These are phyloP conservation scores for Dendrocalamus latiflorus DNA, from an alignment of 202 grass and related monocot genomes.

Conservation along the genomic window DNA sequence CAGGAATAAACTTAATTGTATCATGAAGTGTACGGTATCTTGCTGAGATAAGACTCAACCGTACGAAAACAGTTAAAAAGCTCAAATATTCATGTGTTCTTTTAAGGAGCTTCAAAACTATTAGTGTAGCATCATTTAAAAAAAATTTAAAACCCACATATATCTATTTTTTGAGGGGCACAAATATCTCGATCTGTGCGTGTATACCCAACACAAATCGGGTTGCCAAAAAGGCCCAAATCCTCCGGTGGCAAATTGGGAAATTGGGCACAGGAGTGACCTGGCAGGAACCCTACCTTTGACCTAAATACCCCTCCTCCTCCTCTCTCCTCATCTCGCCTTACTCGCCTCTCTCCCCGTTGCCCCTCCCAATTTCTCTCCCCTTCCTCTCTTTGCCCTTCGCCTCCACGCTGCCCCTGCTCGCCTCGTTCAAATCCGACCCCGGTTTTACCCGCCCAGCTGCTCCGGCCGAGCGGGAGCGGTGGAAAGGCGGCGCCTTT, in stretches of 20 bases:
- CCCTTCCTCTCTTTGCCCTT: slow-evolving; percentile 37
- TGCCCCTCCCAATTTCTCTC: slow-evolving; percentile 24
- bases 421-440: slow-evolving; percentile 50
- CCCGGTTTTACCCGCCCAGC: neutral
- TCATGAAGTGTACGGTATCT: too few relatives aligned
- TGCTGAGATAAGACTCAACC: too few relatives aligned
- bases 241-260: slow-evolving; percentile 38
- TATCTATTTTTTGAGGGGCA: too few relatives aligned
- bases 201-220: neutral
- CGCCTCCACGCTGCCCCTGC: neutral
- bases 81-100: too few relatives aligned
- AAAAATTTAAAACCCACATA: too few relatives aligned
- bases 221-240: slow-evolving; percentile 19
- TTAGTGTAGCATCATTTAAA: neutral
- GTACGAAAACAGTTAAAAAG: too few relatives aligned
- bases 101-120: neutral
- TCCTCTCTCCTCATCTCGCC: slow-evolving; percentile 4
- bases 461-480: neutral
- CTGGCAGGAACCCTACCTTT: neutral
- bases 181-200: too few relatives aligned
- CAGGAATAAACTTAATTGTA: too few relatives aligned
- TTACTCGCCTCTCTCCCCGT: slow-evolving; percentile 13
- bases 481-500: neutral
- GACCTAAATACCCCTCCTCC: slow-evolving; percentile 68
- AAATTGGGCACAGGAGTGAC: neutral